phyloP scores from a whole-genome alignment of 176 grass and related monocot species.

The Carex pumila region DNA sequence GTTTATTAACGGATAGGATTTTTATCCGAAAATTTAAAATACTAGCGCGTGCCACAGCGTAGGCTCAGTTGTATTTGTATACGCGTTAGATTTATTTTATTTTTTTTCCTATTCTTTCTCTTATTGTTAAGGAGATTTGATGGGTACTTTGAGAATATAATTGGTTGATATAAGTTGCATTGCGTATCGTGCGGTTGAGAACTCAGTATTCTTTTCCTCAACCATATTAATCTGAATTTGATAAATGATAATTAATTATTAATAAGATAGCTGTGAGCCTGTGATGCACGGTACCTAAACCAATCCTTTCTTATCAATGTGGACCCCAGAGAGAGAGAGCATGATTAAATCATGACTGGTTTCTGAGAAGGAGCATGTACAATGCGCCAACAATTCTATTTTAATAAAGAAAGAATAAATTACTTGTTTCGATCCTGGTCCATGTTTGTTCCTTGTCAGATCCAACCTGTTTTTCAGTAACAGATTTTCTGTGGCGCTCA shows the following conservation, averaged over 20 bases:
- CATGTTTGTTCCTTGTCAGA: neutral
- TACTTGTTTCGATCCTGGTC: neutral
- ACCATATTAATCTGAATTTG: neutral
- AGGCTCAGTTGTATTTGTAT: neutral
- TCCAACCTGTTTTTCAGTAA: neutral
- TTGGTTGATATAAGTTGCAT: neutral
- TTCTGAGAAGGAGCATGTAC: neutral
- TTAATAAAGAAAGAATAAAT: neutral
- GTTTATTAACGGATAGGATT: neutral
- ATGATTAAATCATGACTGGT: neutral
- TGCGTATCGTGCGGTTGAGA: constrained; percentile 22
- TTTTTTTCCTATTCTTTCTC: too few relatives aligned
- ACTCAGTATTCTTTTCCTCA: neutral
- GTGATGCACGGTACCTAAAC: neutral
- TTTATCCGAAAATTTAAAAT: constrained; percentile 16
- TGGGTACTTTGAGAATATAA: neutral
- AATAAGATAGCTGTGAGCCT: neutral
- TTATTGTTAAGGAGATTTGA: neutral
- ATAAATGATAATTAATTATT: neutral
- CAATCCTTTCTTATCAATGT: neutral
- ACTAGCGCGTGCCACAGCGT: neutral
- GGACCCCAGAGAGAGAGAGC: neutral
- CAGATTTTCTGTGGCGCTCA: neutral
- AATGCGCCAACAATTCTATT: neutral
- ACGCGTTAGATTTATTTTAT: neutral